Conservation (phyloP, 208 protist species). For the Phytomonas sp. region DNA sequence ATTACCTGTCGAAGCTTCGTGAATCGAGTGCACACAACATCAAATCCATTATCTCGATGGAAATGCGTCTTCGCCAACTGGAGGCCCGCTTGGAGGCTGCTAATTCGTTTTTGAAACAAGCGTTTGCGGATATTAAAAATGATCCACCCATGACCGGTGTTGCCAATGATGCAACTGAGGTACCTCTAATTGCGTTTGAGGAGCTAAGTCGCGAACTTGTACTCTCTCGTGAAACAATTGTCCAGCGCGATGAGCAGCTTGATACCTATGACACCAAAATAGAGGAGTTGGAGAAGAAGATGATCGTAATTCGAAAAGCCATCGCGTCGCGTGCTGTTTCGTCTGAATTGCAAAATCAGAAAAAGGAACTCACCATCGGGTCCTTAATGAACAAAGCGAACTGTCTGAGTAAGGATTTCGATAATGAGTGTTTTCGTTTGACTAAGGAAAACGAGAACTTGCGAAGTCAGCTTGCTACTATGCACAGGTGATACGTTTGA, state of each 20-base stretch:
- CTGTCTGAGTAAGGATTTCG: constrained; percentile 41
- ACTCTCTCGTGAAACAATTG: constrained; percentile 44
- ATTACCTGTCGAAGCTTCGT: constrained; percentile 56
- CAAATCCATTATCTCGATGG: constrained; percentile 71
- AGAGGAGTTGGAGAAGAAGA: constrained; percentile 68
- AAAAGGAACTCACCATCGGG: constrained; percentile 55
- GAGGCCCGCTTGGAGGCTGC: constrained; percentile 63
- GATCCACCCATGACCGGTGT: constrained; percentile 52
- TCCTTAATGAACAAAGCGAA: constrained; percentile 39
- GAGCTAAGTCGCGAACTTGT: constrained; percentile 49
- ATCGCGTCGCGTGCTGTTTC: constrained; percentile 49
- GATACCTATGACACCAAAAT: constrained; percentile 59
- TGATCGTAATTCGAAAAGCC: constrained; percentile 56
- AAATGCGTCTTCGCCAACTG: constrained; percentile 64
- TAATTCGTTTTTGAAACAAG: constrained; percentile 67
- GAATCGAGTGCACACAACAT: constrained; percentile 59
- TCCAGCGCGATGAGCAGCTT: constrained; percentile 63
- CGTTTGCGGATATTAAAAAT: constrained; percentile 62
- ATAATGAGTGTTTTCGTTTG: constrained; percentile 39
- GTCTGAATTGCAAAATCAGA: constrained; percentile 39
- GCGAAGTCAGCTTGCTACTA: constrained; percentile 5
- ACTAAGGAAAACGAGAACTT: constrained; percentile 39
- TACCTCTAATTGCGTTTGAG: constrained; percentile 65
- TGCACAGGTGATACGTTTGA: constrained; percentile 3
- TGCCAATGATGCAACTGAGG: constrained; percentile 39